These are phyloP conservation scores for Entophlyctis luteolus DNA, from an alignment of 192 early-diverging fungal genomes.

Conservation along the genomic window DNA sequence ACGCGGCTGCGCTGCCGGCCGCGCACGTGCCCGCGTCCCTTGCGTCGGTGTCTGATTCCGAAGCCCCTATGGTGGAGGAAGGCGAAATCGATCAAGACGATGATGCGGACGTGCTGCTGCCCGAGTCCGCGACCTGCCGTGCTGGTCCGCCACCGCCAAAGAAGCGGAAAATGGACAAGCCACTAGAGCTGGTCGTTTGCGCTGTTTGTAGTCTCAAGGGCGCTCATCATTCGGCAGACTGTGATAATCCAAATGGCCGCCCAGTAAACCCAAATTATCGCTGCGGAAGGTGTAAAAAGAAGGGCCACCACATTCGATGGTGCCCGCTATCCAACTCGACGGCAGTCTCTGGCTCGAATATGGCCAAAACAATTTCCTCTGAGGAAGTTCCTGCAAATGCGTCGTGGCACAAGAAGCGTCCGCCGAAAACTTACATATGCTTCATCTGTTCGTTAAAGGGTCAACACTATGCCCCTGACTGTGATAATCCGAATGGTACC, in stretches of 20 bases:
- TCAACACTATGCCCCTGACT: not conserved
- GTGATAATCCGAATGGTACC: slow-evolving; percentile 2
- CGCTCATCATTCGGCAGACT: not conserved
- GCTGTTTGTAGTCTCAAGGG: not conserved
- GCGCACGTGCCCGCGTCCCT: no score
- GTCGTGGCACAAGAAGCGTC: not conserved
- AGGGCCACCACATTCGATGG: not conserved
- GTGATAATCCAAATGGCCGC: not conserved
- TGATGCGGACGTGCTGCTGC: no score
- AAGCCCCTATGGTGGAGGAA: no score
- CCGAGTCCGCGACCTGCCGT: no score
- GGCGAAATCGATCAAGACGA: no score
- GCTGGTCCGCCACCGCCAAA: no score
- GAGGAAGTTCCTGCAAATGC: not conserved
- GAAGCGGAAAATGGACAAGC: no score
- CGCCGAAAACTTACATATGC: slow-evolving; percentile 2
- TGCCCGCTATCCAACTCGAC: not conserved
- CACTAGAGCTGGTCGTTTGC: no score
- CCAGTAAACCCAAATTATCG: not conserved
- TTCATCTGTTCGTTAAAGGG: not conserved
- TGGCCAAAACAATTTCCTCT: not conserved
- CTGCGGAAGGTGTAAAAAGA: not conserved
- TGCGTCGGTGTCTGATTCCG: no score
- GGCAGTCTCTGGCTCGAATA: not conserved
- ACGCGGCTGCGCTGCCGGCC: no score